Percentiles rank a stretch among this genome's conserved stretches.
These are phyloP conservation scores for Paecilomyces fulvus DNA, from an alignment of 2,329 filamentous ascomycete genomes.

Conservation along the genomic window DNA sequence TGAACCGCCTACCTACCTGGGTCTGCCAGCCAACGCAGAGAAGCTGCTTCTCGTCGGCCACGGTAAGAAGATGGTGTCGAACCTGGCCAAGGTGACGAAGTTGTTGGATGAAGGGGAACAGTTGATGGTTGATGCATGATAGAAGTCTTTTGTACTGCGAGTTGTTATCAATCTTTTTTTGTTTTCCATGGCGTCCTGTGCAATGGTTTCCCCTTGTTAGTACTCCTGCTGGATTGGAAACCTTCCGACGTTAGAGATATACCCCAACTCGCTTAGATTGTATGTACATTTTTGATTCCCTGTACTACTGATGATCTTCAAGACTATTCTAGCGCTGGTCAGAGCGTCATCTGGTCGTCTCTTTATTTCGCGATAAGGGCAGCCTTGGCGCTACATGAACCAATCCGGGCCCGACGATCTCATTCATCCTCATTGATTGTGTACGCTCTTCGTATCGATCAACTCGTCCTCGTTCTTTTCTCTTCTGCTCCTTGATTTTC, in stretches of 20 bases:
- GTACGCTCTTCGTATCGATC: neutral
- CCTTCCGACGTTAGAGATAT: neutral
- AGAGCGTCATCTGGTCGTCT: neutral
- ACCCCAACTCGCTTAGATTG: neutral
- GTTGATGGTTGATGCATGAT: slow-evolving; percentile 59
- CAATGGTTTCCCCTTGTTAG: neutral
- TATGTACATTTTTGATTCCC: slow-evolving; percentile 14
- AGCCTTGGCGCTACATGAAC: neutral
- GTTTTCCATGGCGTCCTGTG: neutral
- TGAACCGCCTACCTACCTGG: slow-evolving; percentile 91
- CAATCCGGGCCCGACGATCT: neutral
- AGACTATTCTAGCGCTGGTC: neutral
- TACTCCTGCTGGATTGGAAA: neutral
- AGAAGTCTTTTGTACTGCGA: slow-evolving; percentile 5
- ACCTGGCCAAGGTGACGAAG: slow-evolving; percentile 75
- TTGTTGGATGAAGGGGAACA: slow-evolving; percentile 92
- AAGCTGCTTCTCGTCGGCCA: slow-evolving; percentile 86
- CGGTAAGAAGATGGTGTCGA: slow-evolving; percentile 73
- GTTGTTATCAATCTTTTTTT: slow-evolving; percentile 1
- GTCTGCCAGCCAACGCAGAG: slow-evolving; percentile 90
- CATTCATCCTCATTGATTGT: neutral
- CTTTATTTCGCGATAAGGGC: neutral
- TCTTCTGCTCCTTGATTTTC: neutral
- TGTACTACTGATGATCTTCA: slow-evolving; percentile 5
- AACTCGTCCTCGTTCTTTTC: neutral